Evolutionary conservation across 2,329 filamentous ascomycete species (phyloP).

Genomic region (Aotearoamyces nothofagi): DNA sequence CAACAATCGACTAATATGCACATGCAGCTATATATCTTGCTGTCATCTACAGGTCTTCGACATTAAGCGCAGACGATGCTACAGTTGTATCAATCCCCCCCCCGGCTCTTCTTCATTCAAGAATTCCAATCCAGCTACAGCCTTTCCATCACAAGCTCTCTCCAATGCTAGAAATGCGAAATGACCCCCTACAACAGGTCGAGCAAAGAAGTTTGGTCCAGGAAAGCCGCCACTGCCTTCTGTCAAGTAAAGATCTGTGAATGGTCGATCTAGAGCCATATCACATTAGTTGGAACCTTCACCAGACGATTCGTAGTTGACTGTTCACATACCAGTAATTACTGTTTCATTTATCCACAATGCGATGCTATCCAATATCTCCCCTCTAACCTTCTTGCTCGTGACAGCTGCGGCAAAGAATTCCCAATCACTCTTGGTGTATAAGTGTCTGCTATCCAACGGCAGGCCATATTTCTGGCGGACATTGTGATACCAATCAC

Average conservation of each 20-base stretch:
- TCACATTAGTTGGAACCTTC: too few species aligned
- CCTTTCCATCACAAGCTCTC: constrained; percentile 59
- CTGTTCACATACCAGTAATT: too few species aligned
- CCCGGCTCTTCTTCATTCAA: constrained; percentile 24
- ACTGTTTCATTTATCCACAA: constrained; percentile 77
- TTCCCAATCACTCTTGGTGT: constrained; percentile 85
- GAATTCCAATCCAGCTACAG: constrained; percentile 38
- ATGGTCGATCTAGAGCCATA: constrained; percentile 50
- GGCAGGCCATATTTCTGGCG: constrained; percentile 72
- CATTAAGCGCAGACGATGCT: too few species aligned
- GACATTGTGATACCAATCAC: constrained; percentile 65
- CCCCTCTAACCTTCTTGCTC: constrained; percentile 47
- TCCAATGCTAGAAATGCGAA: constrained; percentile 76
- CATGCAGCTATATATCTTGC: neutral
- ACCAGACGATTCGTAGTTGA: too few species aligned
- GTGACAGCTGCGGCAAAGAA: constrained; percentile 77
- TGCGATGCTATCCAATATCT: constrained; percentile 61
- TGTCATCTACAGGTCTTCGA: too few species aligned
- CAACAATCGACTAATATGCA: too few species aligned
- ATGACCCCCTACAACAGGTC: constrained; percentile 73
- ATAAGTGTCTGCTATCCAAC: constrained; percentile 67
- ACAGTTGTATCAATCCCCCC: too few species aligned
- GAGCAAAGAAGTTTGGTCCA: constrained; percentile 60
- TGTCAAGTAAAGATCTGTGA: constrained; percentile 73
- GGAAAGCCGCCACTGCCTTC: constrained; percentile 65